Percentiles rank a stretch among this genome's conserved stretches.
Conservation (phyloP, 768 basidiomycete species). For the Tulasnella sp. region DNA sequence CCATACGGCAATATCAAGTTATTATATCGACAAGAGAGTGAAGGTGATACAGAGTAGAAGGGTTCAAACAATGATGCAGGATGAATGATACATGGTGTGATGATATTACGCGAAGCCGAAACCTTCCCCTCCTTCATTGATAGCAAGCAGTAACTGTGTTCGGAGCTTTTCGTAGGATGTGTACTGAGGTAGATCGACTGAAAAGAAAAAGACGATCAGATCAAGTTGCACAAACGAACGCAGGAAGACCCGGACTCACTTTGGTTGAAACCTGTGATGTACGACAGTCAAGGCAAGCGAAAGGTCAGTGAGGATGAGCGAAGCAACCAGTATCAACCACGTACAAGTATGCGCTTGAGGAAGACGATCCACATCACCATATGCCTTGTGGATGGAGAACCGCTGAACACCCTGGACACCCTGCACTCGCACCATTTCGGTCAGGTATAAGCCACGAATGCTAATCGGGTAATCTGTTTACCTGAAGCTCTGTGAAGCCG, state of each 20-base stretch:
- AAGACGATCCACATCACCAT: constrained; percentile 80
- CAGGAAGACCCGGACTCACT: constrained; percentile 43
- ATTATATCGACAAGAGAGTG: constrained; percentile 8
- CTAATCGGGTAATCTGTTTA: constrained; percentile 38
- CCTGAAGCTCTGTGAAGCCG: constrained; percentile 90
- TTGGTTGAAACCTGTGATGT: constrained; percentile 79
- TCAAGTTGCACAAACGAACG: constrained; percentile 36
- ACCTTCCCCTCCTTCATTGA: constrained; percentile 94
- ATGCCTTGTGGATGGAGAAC: constrained; percentile 95
- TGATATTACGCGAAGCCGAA: constrained; percentile 74
- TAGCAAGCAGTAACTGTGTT: constrained; percentile 84
- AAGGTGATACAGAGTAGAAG: neutral
- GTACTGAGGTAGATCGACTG: constrained; percentile 86
- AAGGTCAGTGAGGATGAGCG: constrained; percentile 33
- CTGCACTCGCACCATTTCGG: constrained; percentile 43
- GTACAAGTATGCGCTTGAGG: constrained; percentile 90
- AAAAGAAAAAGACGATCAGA: constrained; percentile 44
- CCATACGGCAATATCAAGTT: neutral
- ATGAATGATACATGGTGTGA: constrained; percentile 1
- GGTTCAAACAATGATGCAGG: constrained; percentile 3
- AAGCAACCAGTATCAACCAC: constrained; percentile 43
- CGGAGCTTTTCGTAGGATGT: constrained; percentile 96
- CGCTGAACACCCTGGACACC: constrained; percentile 92
- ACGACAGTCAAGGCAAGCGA: neutral
- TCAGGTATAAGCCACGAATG: neutral